Evolutionary conservation across 768 basidiomycete species (phyloP), one percentile per base, ranked within the genome.

Genomic region (Cystoderma amianthinum): DNA sequence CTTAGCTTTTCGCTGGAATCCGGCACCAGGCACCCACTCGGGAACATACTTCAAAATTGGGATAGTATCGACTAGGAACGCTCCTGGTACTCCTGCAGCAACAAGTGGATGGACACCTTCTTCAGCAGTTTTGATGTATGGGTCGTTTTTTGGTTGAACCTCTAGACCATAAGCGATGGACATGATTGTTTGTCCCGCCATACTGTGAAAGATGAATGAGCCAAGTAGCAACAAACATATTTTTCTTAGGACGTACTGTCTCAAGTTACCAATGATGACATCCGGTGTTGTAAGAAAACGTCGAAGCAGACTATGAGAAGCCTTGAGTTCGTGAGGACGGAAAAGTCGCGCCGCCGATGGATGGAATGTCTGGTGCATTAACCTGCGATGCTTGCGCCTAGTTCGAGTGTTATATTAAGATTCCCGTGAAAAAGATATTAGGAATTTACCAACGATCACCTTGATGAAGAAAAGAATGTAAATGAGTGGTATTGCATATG

Each of bases 1-100:
- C 28, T 52, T 56, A 0, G 72, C 73, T 42, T 54, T 59, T 37
- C 46, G 42, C 51, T 71, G 64, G 59, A 61, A 65, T 0, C 52
- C 48, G 2, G 64, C 57, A 6, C 60, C 59, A 10, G 64, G 64
- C 10, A 63, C 21, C 59, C 60, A 65, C 9, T 43, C 44, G 3
- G 62, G 63, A 17, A 64, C 43, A 32, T 57, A 52, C 38, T 53
- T 57, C 38, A 63, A 36, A 5, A 45, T 22, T 1, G 58, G 58
- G 15, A 64, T n/a, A 18, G 44, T 19, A 35, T 58, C 61, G 11
- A 65, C 64, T 2, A 54, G 40, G 33, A 44, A 54, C 6, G 51
- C 47, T 3, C 54, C 54, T 9, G 54, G 54, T 9, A 45, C 36
- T 4, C 23, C 43, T 4, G 54, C 47, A 16, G 22, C 43, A 3